These are phyloP conservation scores for Leishmania guyanensis DNA, from an alignment of 208 protist species.

Conservation along the genomic window DNA sequence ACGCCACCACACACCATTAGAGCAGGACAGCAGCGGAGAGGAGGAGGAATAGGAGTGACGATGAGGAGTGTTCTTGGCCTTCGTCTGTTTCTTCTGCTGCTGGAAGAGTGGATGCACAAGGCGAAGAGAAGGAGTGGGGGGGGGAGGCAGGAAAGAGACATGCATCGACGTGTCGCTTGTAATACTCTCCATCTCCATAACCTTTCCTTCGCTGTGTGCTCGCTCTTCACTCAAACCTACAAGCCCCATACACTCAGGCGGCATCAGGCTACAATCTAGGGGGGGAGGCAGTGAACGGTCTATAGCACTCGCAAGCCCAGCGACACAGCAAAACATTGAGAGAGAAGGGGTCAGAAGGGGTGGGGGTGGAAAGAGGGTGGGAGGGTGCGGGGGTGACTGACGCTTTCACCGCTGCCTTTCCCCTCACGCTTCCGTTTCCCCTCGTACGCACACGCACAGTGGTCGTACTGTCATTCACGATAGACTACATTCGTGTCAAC, in stretches of 20 bases:
- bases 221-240: background rate
- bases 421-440: background rate
- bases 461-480: slow-evolving; percentile 34
- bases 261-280: background rate
- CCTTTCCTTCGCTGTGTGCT: background rate
- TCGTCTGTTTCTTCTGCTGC: background rate
- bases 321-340: background rate
- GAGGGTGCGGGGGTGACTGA: background rate
- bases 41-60: background rate
- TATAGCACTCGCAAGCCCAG: background rate
- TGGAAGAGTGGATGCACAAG: background rate
- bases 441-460: background rate
- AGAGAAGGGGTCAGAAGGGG: slow-evolving; percentile 6
- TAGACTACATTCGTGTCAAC: slow-evolving; percentile 91
- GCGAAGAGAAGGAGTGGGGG: background rate
- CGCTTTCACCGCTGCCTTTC: background rate
- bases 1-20: background rate
- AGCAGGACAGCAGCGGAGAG: background rate
- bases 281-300: background rate
- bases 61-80: background rate
- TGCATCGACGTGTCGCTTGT: background rate
- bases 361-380: too few species aligned
- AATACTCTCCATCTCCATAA: background rate
- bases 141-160: background rate
- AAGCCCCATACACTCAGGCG: background rate